Conservation (phyloP, 192 early-diverging fungal genomes). For the Gamsiella multidivaricata region DNA sequence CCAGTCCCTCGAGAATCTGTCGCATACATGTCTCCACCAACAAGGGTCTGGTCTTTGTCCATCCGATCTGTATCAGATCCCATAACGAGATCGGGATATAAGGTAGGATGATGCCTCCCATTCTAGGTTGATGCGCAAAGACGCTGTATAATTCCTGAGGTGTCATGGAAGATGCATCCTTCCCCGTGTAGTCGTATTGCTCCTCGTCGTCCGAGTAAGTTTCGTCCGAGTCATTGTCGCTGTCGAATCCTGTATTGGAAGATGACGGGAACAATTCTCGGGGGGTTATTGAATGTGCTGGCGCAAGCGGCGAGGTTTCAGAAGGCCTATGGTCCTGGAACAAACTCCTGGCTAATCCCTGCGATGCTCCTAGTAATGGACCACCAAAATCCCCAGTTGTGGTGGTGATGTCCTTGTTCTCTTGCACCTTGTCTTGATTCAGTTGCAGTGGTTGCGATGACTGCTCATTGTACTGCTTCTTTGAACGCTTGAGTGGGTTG, state of each 20-base stretch:
- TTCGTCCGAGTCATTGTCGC: constrained; percentile 18
- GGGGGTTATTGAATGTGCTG: not conserved
- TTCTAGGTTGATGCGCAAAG: constrained; percentile 26
- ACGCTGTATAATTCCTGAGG: constrained; percentile 11
- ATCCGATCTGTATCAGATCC: constrained; percentile 35
- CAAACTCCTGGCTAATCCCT: constrained; percentile 22
- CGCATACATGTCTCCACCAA: constrained; percentile 40
- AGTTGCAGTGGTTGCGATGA: not conserved
- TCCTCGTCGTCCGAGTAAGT: not conserved
- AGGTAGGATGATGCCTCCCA: constrained; percentile 37
- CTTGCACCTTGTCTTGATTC: not conserved
- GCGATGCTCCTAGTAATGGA: constrained; percentile 4
- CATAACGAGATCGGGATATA: constrained; percentile 15
- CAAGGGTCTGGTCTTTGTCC: constrained; percentile 33
- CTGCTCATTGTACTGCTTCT: not conserved
- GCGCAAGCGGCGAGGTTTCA: not conserved
- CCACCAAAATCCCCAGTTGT: constrained; percentile 6
- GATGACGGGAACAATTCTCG: constrained; percentile 1
- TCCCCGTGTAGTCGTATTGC: not conserved
- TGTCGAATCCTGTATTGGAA: constrained; percentile 19
- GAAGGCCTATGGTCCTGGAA: constrained; percentile 5
- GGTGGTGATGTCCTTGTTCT: not conserved
- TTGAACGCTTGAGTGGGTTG: constrained; percentile 13
- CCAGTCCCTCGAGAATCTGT: constrained; percentile 34
- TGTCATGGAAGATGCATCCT: not conserved